Evolutionary conservation across 768 basidiomycete genomes (phyloP), one percentile per base, ranked within the genome.

Genomic region (Crucibulum laeve): DNA sequence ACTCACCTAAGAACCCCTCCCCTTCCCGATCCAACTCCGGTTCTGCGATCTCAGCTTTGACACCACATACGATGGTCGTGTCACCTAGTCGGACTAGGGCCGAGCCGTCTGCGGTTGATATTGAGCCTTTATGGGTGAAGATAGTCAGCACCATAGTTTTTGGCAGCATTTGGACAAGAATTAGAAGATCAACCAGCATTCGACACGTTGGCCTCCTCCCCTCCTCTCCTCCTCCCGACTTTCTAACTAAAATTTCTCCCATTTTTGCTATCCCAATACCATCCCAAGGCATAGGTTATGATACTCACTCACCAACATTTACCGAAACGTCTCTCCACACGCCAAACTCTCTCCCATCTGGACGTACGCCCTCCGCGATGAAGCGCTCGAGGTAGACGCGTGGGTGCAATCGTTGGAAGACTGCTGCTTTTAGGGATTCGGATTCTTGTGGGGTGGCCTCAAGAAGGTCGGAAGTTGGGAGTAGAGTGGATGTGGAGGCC

Each of bases 21-120:
- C 75, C 67, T 1, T 86, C 88, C 2, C 63, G 63, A 49, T 91
- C 83, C 14, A 95, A 58, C 52, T 90, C 87, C 4, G 95, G 95
- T 54, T 92, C 89, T 21, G 91, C 85, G 30, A 95, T 85, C 64
- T 98, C 94, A 11, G 91, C 93, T 59, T 96, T 97, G 51, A 99
- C 80, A 1, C 96, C 96, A 55, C 94, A 97, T 0, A 97, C 89
- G 26, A 98, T 72, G 1, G 91, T 97, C n/a, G 95, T 96, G 37
- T 89, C 77, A 15, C 96, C 96, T 46, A 97, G 60, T 21, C 91
- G 73, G 3, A 97, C 90, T 30, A 99, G 82, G 0, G 94, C 84
- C 4, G 93, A 96, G 0, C 94, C 93, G 49, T 93, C 78, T 0
- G 96, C 93, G 0, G 96, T 97, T 1, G 89, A 85, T 67, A 99